phyloP scores from a whole-genome alignment of 2,329 filamentous ascomycete genomes.

The Juglanconis juglandina region DNA sequence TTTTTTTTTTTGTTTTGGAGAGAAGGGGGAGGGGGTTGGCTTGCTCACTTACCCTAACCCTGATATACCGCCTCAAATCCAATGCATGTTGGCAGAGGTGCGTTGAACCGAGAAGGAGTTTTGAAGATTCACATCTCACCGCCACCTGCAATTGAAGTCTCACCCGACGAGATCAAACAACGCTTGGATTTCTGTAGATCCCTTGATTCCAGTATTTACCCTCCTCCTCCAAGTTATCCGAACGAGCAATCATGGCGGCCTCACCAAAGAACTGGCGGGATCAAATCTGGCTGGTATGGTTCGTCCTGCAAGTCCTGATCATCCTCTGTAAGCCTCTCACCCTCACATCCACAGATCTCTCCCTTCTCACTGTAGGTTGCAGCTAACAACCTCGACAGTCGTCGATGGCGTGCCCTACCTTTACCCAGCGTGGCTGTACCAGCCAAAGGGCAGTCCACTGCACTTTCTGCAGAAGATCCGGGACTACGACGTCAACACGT shows the following conservation, averaged over 20 bases:
- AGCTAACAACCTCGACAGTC: slow-evolving; percentile 30
- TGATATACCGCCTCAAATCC: too few species aligned
- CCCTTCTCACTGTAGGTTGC: not conserved
- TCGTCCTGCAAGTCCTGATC: slow-evolving; percentile 28
- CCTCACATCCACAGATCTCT: not conserved
- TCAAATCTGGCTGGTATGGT: slow-evolving; percentile 32
- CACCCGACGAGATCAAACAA: too few species aligned
- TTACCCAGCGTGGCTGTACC: slow-evolving; percentile 47
- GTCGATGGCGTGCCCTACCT: slow-evolving; percentile 49
- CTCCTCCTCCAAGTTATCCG: not conserved
- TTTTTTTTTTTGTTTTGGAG: too few species aligned
- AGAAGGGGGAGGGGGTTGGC: too few species aligned
- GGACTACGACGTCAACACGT: slow-evolving; percentile 42
- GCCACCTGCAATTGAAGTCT: too few species aligned
- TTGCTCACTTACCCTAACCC: too few species aligned
- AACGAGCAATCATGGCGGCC: not conserved
- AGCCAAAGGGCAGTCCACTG: slow-evolving; percentile 39
- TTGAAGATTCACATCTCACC: too few species aligned
- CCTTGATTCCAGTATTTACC: too few species aligned
- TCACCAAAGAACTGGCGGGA: slow-evolving; percentile 23
- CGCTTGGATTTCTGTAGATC: too few species aligned
- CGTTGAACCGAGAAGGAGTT: too few species aligned
- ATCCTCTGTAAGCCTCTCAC: slow-evolving; percentile 27
- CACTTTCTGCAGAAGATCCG: slow-evolving; percentile 45
- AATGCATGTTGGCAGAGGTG: too few species aligned